Percentiles rank a stretch among this genome's conserved stretches.
These are phyloP conservation scores for Penicillium sp. DNA, from an alignment of 2,329 filamentous ascomycete species.

Conservation along the genomic window DNA sequence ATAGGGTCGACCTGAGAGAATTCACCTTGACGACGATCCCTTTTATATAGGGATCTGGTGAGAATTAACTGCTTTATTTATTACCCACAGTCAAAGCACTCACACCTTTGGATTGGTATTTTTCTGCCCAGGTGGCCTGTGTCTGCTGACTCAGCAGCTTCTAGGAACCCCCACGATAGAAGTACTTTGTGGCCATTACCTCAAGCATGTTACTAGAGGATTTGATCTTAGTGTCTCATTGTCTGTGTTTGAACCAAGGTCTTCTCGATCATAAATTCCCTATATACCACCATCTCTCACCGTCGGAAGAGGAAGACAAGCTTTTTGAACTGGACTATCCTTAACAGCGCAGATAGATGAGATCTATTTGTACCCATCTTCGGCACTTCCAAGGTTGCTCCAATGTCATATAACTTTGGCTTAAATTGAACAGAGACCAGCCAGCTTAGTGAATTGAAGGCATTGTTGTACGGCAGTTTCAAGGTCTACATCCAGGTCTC, in stretches of 20 bases:
- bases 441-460: background rate
- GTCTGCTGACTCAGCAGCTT: slow-evolving; percentile 6
- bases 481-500: background rate
- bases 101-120: background rate
- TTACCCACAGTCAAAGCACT: background rate
- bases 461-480: background rate
- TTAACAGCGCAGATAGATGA: background rate
- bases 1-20: slow-evolving; percentile 19
- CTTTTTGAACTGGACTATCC: background rate
- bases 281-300: too few species aligned
- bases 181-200: too few species aligned
- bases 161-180: too few species aligned
- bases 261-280: background rate
- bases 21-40: slow-evolving; percentile 21
- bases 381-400: background rate
- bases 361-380: background rate
- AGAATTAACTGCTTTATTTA: background rate
- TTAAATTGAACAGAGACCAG: background rate
- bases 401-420: background rate
- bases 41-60: slow-evolving; percentile 6
- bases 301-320: background rate
- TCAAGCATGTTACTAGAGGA: background rate
- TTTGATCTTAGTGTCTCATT: background rate
- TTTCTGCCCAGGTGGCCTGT: background rate
- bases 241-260: background rate